Evolutionary conservation across 2,329 filamentous ascomycete species (phyloP).

Genomic region (Penicillium sp.): DNA sequence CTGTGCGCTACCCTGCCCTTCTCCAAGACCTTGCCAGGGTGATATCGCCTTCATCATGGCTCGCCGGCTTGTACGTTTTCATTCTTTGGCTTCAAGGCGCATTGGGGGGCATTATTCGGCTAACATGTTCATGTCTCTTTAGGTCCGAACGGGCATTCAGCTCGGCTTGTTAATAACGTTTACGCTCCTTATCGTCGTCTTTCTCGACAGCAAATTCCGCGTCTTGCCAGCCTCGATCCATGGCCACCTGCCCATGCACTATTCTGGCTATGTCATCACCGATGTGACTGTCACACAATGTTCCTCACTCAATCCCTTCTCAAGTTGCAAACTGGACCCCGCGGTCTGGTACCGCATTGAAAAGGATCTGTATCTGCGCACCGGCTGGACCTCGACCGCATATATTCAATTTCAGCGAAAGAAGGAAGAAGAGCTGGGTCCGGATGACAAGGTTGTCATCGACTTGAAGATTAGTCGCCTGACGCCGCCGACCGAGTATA

Average conservation of each 20-base stretch:
- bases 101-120: not conserved
- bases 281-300: constrained; percentile 80
- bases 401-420: constrained; percentile 82
- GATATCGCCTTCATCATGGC: constrained; percentile 40
- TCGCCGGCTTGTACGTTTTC: constrained; percentile 44
- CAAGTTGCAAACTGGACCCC: constrained; percentile 72
- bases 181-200: constrained; percentile 71
- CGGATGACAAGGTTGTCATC: constrained; percentile 75
- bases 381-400: constrained; percentile 72
- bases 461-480: constrained; percentile 75
- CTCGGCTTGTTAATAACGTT: constrained; percentile 66
- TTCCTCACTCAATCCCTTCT: constrained; percentile 72
- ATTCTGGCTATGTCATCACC: constrained; percentile 80
- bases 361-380: constrained; percentile 82
- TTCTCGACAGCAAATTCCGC: constrained; percentile 86
- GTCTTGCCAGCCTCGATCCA: constrained; percentile 85
- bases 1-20: constrained; percentile 28
- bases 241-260: constrained; percentile 81
- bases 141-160: constrained; percentile 72
- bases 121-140: constrained; percentile 9
- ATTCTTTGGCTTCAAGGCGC: not conserved
- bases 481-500: constrained; percentile 64
- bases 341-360: constrained; percentile 80
- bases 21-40: constrained; percentile 35
- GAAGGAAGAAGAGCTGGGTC: constrained; percentile 77